Conservation (phyloP, 305 asterid genomes). For the Ruellia speciosa region DNA sequence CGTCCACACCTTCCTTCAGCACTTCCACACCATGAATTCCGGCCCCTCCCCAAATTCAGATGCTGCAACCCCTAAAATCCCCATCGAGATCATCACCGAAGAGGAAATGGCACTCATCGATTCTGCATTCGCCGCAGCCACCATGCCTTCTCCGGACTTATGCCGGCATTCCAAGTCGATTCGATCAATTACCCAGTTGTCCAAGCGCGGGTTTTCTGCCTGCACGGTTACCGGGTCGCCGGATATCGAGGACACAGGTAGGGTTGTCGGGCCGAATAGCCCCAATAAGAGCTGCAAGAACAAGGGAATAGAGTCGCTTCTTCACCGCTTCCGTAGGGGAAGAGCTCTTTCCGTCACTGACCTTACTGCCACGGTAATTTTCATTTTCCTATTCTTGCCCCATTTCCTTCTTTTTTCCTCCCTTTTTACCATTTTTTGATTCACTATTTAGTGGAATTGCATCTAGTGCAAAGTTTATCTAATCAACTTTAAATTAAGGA, state of each 20-base stretch:
- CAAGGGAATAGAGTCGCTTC: slow-evolving; percentile 35
- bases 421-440: not conserved
- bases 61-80: slow-evolving; percentile 28
- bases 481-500: too few relatives aligned
- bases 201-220: slow-evolving; percentile 49
- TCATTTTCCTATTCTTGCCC: not conserved
- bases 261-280: slow-evolving; percentile 23
- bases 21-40: slow-evolving; percentile 31
- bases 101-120: slow-evolving; percentile 52
- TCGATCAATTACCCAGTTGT: slow-evolving; percentile 39
- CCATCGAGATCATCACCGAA: slow-evolving; percentile 46
- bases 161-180: slow-evolving; percentile 33
- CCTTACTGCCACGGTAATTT: slow-evolving; percentile 61
- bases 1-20: slow-evolving; percentile 22
- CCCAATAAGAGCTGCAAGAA: slow-evolving; percentile 31
- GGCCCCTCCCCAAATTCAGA: slow-evolving; percentile 20
- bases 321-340: slow-evolving; percentile 50
- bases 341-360: slow-evolving; percentile 74
- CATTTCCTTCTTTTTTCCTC: not conserved
- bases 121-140: slow-evolving; percentile 41
- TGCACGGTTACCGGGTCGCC: slow-evolving; percentile 30
- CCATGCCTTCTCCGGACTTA: slow-evolving; percentile 26
- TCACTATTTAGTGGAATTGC: too few relatives aligned
- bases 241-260: slow-evolving; percentile 63
- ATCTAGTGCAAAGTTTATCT: too few relatives aligned